Evolutionary conservation across 352 stramenopile genomes (phyloP).

Genomic region (Globisporangium camurandrum): DNA sequence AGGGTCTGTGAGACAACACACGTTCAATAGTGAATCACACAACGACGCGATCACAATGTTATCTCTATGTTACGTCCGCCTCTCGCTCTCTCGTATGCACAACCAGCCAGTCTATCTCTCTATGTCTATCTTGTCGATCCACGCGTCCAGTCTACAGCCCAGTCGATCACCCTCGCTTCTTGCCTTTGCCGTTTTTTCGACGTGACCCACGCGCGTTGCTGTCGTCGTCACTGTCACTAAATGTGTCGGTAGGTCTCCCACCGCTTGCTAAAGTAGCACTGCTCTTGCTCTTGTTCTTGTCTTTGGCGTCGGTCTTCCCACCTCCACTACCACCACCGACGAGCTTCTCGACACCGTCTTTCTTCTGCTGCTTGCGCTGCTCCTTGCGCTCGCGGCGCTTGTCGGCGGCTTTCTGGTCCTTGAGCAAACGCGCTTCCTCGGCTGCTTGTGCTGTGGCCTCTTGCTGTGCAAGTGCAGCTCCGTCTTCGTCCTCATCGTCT

Average conservation of each 20-base stretch:
- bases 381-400: slow-evolving; percentile 78
- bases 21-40: neutral
- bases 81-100: too few relatives aligned
- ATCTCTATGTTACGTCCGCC: slow-evolving; percentile 15
- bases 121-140: too few relatives aligned
- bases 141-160: neutral
- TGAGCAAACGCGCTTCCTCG: slow-evolving; percentile 50
- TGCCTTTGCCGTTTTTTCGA: slow-evolving; percentile 11
- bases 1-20: slow-evolving; percentile 8
- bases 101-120: too few relatives aligned
- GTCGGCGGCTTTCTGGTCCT: slow-evolving; percentile 70
- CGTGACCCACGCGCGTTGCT: slow-evolving; percentile 6
- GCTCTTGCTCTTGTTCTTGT: slow-evolving; percentile 18
- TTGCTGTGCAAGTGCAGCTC: slow-evolving; percentile 19
- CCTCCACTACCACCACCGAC: slow-evolving; percentile 20
- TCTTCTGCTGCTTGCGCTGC: slow-evolving; percentile 74
- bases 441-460: slow-evolving; percentile 30
- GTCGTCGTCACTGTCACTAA: slow-evolving; percentile 12
- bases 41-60: neutral
- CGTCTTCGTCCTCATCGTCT: slow-evolving; percentile 3
- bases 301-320: slow-evolving; percentile 27
- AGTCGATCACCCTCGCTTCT: slow-evolving; percentile 9
- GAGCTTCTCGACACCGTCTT: slow-evolving; percentile 71
- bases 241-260: too few relatives aligned
- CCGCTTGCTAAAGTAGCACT: too few relatives aligned